Conservation (phyloP, 768 basidiomycete species). For the Phaeotremella fagi region DNA sequence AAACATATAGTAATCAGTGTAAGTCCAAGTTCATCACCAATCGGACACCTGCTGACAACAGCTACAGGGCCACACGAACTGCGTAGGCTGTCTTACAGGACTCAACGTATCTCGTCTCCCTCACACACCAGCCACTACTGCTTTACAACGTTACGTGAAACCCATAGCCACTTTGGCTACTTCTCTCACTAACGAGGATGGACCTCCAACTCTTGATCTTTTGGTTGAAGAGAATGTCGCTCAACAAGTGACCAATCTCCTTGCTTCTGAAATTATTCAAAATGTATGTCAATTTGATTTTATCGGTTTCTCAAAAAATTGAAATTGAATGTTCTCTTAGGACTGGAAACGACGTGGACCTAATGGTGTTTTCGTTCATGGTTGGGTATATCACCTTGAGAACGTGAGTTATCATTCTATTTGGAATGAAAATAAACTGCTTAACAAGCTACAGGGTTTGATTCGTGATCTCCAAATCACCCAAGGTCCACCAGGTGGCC, state of each 20-base stretch:
- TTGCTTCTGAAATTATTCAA: slow-evolving; percentile 26
- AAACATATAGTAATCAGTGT: slow-evolving; percentile 42
- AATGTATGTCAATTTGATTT: slow-evolving; percentile 18
- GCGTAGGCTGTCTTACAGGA: slow-evolving; percentile 35
- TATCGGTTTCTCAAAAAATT: not conserved
- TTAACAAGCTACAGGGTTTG: slow-evolving; percentile 19
- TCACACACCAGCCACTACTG: slow-evolving; percentile 15
- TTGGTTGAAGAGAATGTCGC: slow-evolving; percentile 38
- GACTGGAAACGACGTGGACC: slow-evolving; percentile 39
- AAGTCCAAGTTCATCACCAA: slow-evolving; percentile 4
- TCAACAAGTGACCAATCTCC: slow-evolving; percentile 39
- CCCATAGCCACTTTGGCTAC: slow-evolving; percentile 27
- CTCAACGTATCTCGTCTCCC: slow-evolving; percentile 34
- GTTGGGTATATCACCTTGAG: slow-evolving; percentile 44
- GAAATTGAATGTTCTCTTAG: slow-evolving; percentile 4
- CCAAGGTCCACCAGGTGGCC: slow-evolving; percentile 32
- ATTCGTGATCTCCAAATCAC: slow-evolving; percentile 38
- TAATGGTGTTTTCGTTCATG: slow-evolving; percentile 36
- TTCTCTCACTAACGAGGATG: slow-evolving; percentile 17
- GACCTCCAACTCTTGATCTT: slow-evolving; percentile 34
- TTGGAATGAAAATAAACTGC: not conserved
- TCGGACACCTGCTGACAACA: not conserved
- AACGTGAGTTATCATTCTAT: slow-evolving; percentile 26
- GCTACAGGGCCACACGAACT: slow-evolving; percentile 36
- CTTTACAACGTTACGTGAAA: slow-evolving; percentile 31